phyloP scores from a whole-genome alignment of 331 rosid genomes.

The Malus hybrid region DNA sequence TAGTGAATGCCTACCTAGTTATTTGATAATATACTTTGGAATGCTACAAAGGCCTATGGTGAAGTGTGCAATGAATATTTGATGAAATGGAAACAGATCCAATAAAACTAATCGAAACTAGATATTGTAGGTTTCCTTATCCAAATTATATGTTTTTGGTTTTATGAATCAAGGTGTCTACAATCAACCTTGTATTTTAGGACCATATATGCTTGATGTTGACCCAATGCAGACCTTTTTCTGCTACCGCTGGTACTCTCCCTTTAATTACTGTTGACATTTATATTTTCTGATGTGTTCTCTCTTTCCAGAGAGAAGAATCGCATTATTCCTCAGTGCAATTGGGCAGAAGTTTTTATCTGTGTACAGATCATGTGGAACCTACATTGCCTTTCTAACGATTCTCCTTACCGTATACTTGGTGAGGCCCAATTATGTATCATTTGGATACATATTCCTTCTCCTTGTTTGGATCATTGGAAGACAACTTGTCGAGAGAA shows the following conservation, averaged over 20 bases:
- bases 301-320: conserved; percentile 68
- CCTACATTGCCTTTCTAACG: conserved; percentile 81
- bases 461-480: conserved; percentile 93
- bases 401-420: conserved; percentile 77
- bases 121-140: too few relatives aligned
- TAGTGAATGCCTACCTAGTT: not conserved
- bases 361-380: conserved; percentile 85
- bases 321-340: conserved; percentile 75
- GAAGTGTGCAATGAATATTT: too few relatives aligned
- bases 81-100: too few relatives aligned
- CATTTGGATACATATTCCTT: conserved; percentile 81
- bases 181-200: too few relatives aligned
- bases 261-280: conserved; percentile 10
- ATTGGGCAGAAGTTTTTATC: conserved; percentile 87
- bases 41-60: too few relatives aligned
- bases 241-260: conserved; percentile 4
- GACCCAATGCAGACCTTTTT: not conserved
- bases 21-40: too few relatives aligned
- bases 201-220: too few relatives aligned
- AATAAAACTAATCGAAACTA: too few relatives aligned
- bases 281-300: conserved; percentile 23
- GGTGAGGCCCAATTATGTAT: conserved; percentile 79
- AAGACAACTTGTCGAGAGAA: conserved; percentile 82
- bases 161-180: too few relatives aligned
- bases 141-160: too few relatives aligned